Conservation (phyloP, 192 early-diverging fungal genomes). For the Podila epicladia region DNA sequence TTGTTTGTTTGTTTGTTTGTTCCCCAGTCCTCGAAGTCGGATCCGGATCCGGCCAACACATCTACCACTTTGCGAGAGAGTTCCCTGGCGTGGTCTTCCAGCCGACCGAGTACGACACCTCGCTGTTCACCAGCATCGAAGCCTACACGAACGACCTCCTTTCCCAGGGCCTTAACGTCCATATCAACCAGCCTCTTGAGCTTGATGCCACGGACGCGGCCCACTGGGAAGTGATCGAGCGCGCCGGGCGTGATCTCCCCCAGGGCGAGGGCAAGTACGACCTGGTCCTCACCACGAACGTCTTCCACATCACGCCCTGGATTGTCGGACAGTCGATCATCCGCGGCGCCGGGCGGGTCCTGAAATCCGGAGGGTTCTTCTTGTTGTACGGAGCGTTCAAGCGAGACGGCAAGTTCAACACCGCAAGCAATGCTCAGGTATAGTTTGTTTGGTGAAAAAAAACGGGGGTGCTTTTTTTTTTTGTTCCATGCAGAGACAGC, state of each 20-base stretch:
- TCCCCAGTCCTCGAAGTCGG: slow-evolving; percentile 16
- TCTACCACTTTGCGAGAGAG: slow-evolving; percentile 18
- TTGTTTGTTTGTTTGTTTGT: too few relatives aligned
- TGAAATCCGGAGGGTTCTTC: slow-evolving; percentile 18
- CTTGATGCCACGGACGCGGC: slow-evolving; percentile 17
- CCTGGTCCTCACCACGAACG: slow-evolving; percentile 25
- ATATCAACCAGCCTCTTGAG: slow-evolving; percentile 2
- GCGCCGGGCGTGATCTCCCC: background rate
- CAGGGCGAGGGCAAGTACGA: background rate
- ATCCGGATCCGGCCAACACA: slow-evolving; percentile 21
- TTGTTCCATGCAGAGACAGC: background rate
- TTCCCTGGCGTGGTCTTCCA: slow-evolving; percentile 16
- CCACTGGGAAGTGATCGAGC: slow-evolving; percentile 7
- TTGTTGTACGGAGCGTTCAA: slow-evolving; percentile 23
- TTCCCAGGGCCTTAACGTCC: background rate
- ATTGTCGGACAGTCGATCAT: slow-evolving; percentile 1
- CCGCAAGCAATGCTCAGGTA: slow-evolving; percentile 24
- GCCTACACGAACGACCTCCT: slow-evolving; percentile 20
- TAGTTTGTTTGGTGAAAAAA: background rate
- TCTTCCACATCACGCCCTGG: slow-evolving; percentile 34
- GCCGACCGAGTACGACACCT: slow-evolving; percentile 24
- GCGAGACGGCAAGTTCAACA: slow-evolving; percentile 19
- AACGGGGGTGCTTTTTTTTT: background rate
- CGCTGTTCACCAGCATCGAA: slow-evolving; percentile 22
- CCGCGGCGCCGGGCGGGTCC: slow-evolving; percentile 11